Percentiles rank a stretch among this genome's conserved stretches.
Conservation (phyloP, 768 basidiomycete genomes). For the Termitomyces sp. region DNA sequence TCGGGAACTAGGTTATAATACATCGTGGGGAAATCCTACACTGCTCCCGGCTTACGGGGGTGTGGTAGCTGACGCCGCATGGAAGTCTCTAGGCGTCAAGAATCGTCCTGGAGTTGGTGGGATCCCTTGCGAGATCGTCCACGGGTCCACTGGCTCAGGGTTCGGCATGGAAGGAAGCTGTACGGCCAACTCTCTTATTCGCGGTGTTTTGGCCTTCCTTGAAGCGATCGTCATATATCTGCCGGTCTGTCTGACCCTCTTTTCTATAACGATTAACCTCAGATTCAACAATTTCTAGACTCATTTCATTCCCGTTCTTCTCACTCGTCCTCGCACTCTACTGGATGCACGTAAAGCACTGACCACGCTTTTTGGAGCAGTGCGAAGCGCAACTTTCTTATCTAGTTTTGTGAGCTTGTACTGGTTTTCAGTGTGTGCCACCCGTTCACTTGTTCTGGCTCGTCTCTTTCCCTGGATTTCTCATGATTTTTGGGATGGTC, state of each 20-base stretch:
- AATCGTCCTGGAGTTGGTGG: constrained; percentile 57
- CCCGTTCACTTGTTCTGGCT: constrained; percentile 61
- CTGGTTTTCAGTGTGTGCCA: constrained; percentile 67
- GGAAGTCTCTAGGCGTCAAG: constrained; percentile 51
- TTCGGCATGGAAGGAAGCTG: constrained; percentile 53
- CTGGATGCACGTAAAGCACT: constrained; percentile 37
- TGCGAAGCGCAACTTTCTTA: constrained; percentile 69
- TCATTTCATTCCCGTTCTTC: constrained; percentile 61
- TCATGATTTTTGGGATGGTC: constrained; percentile 78
- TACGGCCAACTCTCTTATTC: constrained; percentile 47
- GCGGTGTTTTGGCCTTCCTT: constrained; percentile 52
- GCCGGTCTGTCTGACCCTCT: constrained; percentile 44
- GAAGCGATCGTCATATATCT: constrained; percentile 64
- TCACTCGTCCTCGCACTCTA: constrained; percentile 52
- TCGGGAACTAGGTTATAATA: constrained; percentile 50
- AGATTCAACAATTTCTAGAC: constrained; percentile 36
- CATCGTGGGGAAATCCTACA: constrained; percentile 58
- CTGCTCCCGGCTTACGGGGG: constrained; percentile 63
- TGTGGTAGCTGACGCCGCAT: constrained; percentile 38
- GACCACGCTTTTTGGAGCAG: constrained; percentile 39
- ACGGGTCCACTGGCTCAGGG: constrained; percentile 45
- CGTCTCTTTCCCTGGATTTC: constrained; percentile 61
- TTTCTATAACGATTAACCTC: constrained; percentile 1
- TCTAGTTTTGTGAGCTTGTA: constrained; percentile 66
- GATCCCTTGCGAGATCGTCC: constrained; percentile 72